Conservation (phyloP, 2,329 filamentous ascomycete species). For the Huntiella decipiens region DNA sequence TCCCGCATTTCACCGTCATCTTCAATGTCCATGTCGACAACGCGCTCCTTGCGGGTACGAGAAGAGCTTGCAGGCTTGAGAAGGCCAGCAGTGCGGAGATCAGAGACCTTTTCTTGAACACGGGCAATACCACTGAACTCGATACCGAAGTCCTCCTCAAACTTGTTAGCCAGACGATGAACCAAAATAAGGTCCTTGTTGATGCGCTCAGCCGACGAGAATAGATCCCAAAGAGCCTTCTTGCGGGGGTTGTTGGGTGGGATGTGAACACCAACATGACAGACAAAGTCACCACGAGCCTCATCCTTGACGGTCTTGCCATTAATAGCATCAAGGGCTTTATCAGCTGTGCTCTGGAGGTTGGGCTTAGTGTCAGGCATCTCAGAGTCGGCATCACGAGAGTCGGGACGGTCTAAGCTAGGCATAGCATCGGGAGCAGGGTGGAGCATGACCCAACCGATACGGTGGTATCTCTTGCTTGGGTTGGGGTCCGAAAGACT, state of each 20-base stretch:
- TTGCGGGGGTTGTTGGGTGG: constrained; percentile 72
- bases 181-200: constrained; percentile 77
- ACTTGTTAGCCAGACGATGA: constrained; percentile 61
- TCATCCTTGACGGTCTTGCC: constrained; percentile 95
- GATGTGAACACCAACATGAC: constrained; percentile 89
- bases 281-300: constrained; percentile 84
- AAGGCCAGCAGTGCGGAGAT: constrained; percentile 55
- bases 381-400: constrained; percentile 31
- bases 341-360: constrained; percentile 47
- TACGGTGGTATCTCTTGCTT: constrained; percentile 88
- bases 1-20: constrained; percentile 47
- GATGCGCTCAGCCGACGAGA: constrained; percentile 83
- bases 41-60: constrained; percentile 38
- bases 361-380: constrained; percentile 30
- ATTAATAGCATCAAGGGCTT: constrained; percentile 83
- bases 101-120: constrained; percentile 74
- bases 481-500: constrained; percentile 94
- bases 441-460: constrained; percentile 96
- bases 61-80: constrained; percentile 46
- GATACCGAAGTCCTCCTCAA: constrained; percentile 66
- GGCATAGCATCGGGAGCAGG: constrained; percentile 49
- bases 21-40: constrained; percentile 19
- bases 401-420: constrained; percentile 52
- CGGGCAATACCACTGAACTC: constrained; percentile 59
- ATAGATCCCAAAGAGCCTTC: constrained; percentile 92